phyloP scores from a whole-genome alignment of 305 asterid genomes.

The Vinca major region DNA sequence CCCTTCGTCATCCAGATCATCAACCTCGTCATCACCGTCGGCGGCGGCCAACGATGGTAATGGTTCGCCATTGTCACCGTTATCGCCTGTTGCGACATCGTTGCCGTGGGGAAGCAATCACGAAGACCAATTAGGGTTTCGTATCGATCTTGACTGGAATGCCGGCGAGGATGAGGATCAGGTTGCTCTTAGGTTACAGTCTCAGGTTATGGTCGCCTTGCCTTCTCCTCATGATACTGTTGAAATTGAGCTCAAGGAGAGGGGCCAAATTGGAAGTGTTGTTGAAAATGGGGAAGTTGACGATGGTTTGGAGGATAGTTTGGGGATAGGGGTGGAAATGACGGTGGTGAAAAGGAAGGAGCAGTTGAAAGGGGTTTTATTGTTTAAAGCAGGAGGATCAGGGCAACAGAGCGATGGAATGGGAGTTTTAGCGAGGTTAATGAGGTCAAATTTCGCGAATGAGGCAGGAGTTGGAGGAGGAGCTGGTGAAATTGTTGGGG shows the following conservation, averaged over 20 bases:
- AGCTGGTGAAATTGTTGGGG: conserved; percentile 34
- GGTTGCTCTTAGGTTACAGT: conserved; percentile 73
- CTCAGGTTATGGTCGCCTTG: conserved; percentile 96
- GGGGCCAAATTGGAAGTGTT: background rate
- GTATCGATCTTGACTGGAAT: conserved; percentile 84
- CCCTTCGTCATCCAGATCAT: conserved; percentile 57
- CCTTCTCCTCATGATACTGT: conserved; percentile 83
- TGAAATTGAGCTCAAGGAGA: conserved; percentile 55
- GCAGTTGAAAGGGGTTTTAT: conserved; percentile 58
- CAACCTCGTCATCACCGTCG: conserved; percentile 42
- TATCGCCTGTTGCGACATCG: conserved; percentile 31
- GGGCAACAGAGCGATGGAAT: conserved; percentile 88
- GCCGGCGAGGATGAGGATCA: conserved; percentile 96
- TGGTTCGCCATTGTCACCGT: conserved; percentile 10
- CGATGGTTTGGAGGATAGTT: conserved; percentile 12
- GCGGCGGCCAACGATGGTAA: conserved; percentile 15
- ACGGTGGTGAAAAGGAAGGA: conserved; percentile 77
- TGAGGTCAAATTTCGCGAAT: conserved; percentile 66
- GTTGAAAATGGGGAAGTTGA: background rate
- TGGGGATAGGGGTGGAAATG: conserved; percentile 32
- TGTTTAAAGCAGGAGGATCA: conserved; percentile 76
- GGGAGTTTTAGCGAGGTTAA: conserved; percentile 77
- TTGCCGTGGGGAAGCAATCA: conserved; percentile 21
- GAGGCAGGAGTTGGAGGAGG: conserved; percentile 28
- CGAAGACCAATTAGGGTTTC: conserved; percentile 53